Percentiles rank a stretch among this genome's conserved stretches.
Conservation (phyloP, 1,139 yeast species). For the Magnusiomyces magnusii region DNA sequence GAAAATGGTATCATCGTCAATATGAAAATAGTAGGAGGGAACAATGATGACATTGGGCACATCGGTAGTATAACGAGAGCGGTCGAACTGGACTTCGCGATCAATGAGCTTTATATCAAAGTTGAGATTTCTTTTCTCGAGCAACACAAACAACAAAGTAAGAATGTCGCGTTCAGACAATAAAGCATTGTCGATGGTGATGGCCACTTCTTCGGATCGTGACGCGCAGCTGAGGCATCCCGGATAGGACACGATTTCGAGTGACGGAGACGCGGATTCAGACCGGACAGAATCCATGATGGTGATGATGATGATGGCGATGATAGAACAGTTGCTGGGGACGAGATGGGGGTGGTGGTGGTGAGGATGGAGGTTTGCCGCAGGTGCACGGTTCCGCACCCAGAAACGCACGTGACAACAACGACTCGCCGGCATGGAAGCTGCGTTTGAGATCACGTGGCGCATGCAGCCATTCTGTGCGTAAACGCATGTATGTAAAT, state of each 20-base stretch:
- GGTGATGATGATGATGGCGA: neutral
- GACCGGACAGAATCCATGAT: neutral
- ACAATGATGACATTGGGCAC: neutral
- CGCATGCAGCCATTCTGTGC: too few relatives aligned
- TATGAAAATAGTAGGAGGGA: neutral
- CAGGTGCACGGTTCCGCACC: neutral
- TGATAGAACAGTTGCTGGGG: neutral
- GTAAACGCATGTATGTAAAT: too few relatives aligned
- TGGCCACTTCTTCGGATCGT: neutral
- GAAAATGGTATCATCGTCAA: neutral
- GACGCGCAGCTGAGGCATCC: neutral
- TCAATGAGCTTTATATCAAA: neutral
- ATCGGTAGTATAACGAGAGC: neutral
- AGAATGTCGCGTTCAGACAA: neutral
- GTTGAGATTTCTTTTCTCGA: neutral
- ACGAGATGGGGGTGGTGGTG: neutral
- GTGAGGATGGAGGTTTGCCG: neutral
- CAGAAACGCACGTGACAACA: neutral
- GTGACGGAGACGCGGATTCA: neutral
- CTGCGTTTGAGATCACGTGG: too few relatives aligned
- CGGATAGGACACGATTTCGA: neutral
- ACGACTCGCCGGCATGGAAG: too few relatives aligned
- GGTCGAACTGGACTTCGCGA: neutral
- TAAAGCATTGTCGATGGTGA: constrained; percentile 1
- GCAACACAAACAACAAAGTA: neutral